Evolutionary conservation across 441 rosid species (phyloP).

Genomic region (Populus hybrid): DNA sequence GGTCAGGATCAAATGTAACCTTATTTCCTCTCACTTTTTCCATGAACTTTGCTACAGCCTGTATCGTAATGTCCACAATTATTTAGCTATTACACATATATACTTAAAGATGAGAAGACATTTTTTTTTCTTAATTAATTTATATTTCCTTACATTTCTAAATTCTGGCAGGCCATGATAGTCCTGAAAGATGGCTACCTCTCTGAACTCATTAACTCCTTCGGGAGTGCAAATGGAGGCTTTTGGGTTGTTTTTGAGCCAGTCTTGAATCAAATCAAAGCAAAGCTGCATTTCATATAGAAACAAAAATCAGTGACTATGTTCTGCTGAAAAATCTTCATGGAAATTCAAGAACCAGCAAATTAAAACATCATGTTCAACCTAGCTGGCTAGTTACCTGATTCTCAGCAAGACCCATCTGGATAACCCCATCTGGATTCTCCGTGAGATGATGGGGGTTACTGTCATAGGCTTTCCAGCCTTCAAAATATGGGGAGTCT

Average conservation of each 20-base stretch:
- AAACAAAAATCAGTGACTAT: neutral
- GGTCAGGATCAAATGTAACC: slow-evolving; percentile 67
- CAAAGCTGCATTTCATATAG: slow-evolving; percentile 56
- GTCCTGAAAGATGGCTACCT: slow-evolving; percentile 72
- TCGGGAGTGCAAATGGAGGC: slow-evolving; percentile 75
- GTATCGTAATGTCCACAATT: slow-evolving; percentile 1
- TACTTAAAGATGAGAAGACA: neutral
- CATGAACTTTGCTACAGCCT: slow-evolving; percentile 95
- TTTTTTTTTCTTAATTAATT: neutral
- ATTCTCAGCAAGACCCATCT: slow-evolving; percentile 97
- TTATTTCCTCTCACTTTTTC: slow-evolving; percentile 63
- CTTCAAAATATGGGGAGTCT: slow-evolving; percentile 73
- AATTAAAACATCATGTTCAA: neutral
- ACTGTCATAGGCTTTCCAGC: slow-evolving; percentile 91
- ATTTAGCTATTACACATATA: neutral
- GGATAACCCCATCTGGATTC: slow-evolving; percentile 85
- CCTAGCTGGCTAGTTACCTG: slow-evolving; percentile 36
- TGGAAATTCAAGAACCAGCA: neutral
- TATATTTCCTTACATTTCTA: slow-evolving; percentile 52
- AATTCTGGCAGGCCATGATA: slow-evolving; percentile 81
- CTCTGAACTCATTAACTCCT: slow-evolving; percentile 53
- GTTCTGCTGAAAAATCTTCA: neutral
- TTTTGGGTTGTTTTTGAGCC: slow-evolving; percentile 61
- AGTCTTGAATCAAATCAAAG: slow-evolving; percentile 62
- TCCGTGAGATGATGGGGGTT: slow-evolving; percentile 62